Evolutionary conservation across 345 rosid genomes (phyloP), one percentile per base, ranked within the genome.

Genomic region (Dipteronia dyeriana): DNA sequence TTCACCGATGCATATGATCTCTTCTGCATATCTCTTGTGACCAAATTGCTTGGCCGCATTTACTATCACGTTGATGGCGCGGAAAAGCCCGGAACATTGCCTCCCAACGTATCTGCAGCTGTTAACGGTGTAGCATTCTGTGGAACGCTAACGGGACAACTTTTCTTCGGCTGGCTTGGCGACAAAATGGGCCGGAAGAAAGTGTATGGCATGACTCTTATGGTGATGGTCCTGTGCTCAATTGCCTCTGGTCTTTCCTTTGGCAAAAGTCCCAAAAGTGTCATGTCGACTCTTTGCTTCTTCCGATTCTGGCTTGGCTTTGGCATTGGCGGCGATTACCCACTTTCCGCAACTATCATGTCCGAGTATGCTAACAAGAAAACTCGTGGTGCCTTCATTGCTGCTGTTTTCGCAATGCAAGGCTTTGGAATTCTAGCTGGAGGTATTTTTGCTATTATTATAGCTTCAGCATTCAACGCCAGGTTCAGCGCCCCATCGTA

Each of bases 321-420:
- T 22, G 97, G 97, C 31, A 89, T 92, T 2, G 97, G 97, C 1
- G 97, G 97, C 7, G 97, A 92, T 68, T 92, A 92, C 78, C 97
- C 97, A 0, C 88, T 92, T 73, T 92, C 97, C 1, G 94, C 94
- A 11, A 90, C 94, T 0, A 92, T 93, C 80, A 91, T 91, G 97
- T 93, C 98, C 0, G 98, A 93, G 68, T 91, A 90, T 75, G 92
- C 98, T 7, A 93, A 89, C 78, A 93, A 93, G 86, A 91, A 93
- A 79, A 93, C 97, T 3, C 88, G 98, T 0, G 98, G 98, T 1
- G 98, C 98, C 0, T 93, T 91, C 77, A 85, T 94, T 25, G 98
- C 97, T 4, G 95, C 98, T 1, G 98, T 94, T n/a, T 94, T 94
- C 19, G 98, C 98, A 0, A 94, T 94, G 98, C 98, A 91, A 75